A percentile compares a stretch with the other conserved stretches of the same genome.
These are phyloP conservation scores for Leccinellum rugosiceps DNA, from an alignment of 768 basidiomycete species.

Conservation along the genomic window DNA sequence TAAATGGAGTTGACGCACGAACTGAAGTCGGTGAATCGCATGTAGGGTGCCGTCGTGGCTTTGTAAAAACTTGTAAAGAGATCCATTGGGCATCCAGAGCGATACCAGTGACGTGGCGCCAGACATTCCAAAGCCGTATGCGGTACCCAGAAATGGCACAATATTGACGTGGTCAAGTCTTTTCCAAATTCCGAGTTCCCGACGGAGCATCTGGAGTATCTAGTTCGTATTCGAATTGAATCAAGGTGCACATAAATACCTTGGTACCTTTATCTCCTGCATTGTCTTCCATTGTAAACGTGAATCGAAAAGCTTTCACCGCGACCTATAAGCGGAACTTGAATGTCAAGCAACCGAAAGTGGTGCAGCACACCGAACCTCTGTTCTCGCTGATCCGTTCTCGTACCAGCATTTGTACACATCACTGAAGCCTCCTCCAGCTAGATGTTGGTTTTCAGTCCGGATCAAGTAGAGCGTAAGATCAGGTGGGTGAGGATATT, in stretches of 20 bases:
- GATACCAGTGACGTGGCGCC: not conserved
- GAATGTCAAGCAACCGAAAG: no score
- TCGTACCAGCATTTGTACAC: not conserved
- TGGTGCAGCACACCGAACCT: no score
- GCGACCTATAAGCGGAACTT: not conserved
- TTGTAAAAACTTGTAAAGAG: not conserved
- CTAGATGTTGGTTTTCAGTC: not conserved
- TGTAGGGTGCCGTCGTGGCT: not conserved
- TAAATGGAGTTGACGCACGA: not conserved
- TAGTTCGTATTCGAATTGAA: not conserved
- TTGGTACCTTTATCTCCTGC: not conserved
- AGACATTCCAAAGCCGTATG: not conserved
- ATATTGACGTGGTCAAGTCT: not conserved
- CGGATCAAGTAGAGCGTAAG: not conserved
- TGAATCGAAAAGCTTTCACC: not conserved
- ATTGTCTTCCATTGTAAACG: not conserved
- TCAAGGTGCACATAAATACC: not conserved
- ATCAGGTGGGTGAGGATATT: not conserved
- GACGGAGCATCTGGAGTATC: not conserved
- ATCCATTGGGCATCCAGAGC: not conserved
- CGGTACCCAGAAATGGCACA: not conserved
- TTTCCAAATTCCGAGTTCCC: not conserved
- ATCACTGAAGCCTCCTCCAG: not conserved
- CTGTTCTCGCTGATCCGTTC: not conserved
- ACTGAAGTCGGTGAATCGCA: not conserved